These are phyloP conservation scores for Xylariaceae sp. DNA, from an alignment of 2,329 filamentous ascomycete genomes.

Conservation along the genomic window DNA sequence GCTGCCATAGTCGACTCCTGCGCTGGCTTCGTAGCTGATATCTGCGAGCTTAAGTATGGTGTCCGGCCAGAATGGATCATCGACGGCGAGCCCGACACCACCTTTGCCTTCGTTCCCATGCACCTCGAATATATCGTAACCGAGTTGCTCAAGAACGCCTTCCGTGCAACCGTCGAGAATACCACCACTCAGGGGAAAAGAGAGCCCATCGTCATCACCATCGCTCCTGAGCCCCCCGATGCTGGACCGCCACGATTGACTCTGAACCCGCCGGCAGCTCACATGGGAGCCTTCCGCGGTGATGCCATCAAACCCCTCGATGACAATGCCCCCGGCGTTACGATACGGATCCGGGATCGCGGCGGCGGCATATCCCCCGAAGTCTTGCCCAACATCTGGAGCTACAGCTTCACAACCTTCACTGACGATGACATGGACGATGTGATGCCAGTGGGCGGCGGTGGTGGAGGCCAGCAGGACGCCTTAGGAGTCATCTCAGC, in stretches of 20 bases:
- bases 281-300: slow-evolving; percentile 38
- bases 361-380: slow-evolving; percentile 88
- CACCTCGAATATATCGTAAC: slow-evolving; percentile 98
- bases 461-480: slow-evolving; percentile 50
- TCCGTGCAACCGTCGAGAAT: slow-evolving; percentile 85
- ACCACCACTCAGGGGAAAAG: slow-evolving; percentile 54
- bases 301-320: slow-evolving; percentile 55
- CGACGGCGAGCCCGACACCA: slow-evolving; percentile 80
- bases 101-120: slow-evolving; percentile 89
- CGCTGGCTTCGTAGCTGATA: slow-evolving; percentile 87
- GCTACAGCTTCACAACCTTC: slow-evolving; percentile 96
- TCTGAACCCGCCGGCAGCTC: slow-evolving; percentile 35
- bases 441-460: slow-evolving; percentile 37
- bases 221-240: slow-evolving; percentile 63
- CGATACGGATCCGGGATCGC: slow-evolving; percentile 91
- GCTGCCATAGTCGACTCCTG: slow-evolving; percentile 78
- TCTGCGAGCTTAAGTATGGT: slow-evolving; percentile 94
- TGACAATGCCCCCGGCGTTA: slow-evolving; percentile 75
- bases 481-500: slow-evolving; percentile 73
- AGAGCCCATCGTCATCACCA: slow-evolving; percentile 86
- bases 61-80: slow-evolving; percentile 76
- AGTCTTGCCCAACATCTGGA: slow-evolving; percentile 85
- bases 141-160: slow-evolving; percentile 94
- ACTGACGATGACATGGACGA: slow-evolving; percentile 56
- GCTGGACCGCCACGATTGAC: slow-evolving; percentile 26